Evolutionary conservation across 2,329 filamentous ascomycete genomes (phyloP), one percentile per base, ranked within the genome.

Genomic region (Didymellaceae sp.): DNA sequence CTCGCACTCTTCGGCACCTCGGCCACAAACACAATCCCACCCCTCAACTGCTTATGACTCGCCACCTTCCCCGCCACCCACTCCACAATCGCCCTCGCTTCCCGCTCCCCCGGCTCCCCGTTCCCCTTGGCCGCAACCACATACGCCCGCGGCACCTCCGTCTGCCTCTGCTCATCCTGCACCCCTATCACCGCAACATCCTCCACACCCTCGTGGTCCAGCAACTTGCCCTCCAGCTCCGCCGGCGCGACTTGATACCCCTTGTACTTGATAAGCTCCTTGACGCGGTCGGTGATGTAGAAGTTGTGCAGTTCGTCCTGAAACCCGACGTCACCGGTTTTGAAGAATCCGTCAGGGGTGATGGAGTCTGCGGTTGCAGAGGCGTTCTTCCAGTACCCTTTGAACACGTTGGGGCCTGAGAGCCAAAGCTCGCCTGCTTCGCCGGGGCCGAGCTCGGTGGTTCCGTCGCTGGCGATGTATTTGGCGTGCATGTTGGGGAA

Each of bases 401-500:
- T 78, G 75, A 91, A 91, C 17, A 93, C 76, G 58, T 94, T 93
- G 1, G 90, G 90, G 0, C 91, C 91, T 39, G 85, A 85, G 33
- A 93, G 77, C 78, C 89, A 88, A 2, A 78, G 73, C 43, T 82
- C 78, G 33, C 82, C 82, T 9, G 68, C 76, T 74, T 87, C 72
- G 44, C 82, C 89, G n/a, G 61, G 1, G 75, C 75, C 0, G 78
- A 92, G 79, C 62, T 89, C 86, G 26, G 74, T 73, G 26, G 74
- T 73, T 25, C 76, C 80, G 6, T 71, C 65, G 1, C 70, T 63
- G 18, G 85, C 84, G 72, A 95, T 90, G 71, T 93, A 88, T 74
- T 88, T 92, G 31, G 88, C 89, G 54, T 85, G 82, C 77, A 91
- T 85, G 66, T 91, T 94, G 0, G 91, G 87, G 22, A 92, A 73